Evolutionary conservation across 2,329 filamentous ascomycete species (phyloP), one percentile per base, ranked within the genome.

Genomic region (Cladosporium sp.): DNA sequence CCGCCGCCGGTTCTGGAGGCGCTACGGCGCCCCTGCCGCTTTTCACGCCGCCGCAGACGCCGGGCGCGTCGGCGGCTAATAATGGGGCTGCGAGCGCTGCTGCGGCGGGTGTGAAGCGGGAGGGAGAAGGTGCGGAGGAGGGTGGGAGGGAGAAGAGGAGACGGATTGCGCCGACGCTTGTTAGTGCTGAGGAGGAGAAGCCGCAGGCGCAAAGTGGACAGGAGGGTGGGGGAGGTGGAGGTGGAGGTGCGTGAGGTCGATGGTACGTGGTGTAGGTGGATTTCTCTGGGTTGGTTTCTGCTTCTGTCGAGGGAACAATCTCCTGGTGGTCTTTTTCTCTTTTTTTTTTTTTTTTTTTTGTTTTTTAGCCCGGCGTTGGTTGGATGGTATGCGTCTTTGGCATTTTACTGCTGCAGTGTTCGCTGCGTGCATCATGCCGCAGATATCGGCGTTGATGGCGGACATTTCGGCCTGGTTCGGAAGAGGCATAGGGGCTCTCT

Each of bases 11-110:
- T 8, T 63, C 63, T 18, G 22, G 22, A 28, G 55, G 69, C n/a
- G 68, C 34, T 7, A 19, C 40, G 11, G 63, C 62, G 19, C 70
- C 70, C 3, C 73, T 95, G 41, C 87, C 90, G 0, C 82, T 95
- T 62, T 89, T 87, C 35, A 96, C 92, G 7, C 92, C 93, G 2
- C 93, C 92, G 1, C 87, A 95, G 68, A 97, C 92, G 3, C 92
- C 92, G 5, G 73, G 80, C 54, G 48, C 40, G 1, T 28, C 48
- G n/a, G 37, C 38, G 9, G 9, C 16, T 14, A 43, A 43, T 19
- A 43, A 43, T 9, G 40, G 31, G 18, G 14, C 54, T 53, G 35
- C 53, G 35, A 11, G 44, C 45, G 13, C 51, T 19, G 28, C 35
- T 33, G 49, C 46, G 18, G 49, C 57, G 28, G 63, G 61, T 28